phyloP scores from a whole-genome alignment of 2,329 filamentous ascomycete genomes.

The Cladobotryum protrusum region DNA sequence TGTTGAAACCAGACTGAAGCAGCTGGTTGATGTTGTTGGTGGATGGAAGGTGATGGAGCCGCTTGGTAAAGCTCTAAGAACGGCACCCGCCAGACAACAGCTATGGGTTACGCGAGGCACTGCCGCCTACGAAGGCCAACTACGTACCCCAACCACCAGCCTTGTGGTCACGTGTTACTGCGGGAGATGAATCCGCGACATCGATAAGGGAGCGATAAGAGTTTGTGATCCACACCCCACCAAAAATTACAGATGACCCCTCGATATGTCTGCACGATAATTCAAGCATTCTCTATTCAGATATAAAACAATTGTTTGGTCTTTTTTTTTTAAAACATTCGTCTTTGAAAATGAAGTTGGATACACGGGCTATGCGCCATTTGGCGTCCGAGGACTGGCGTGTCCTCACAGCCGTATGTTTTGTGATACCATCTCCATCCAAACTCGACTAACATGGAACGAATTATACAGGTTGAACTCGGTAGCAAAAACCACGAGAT shows the following conservation, averaged over 20 bases:
- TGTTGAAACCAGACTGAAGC: constrained; percentile 16
- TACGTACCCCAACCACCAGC: constrained; percentile 18
- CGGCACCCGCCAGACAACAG: constrained; percentile 19
- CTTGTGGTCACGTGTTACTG: constrained; percentile 27
- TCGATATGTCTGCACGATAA: not conserved
- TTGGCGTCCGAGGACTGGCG: constrained; percentile 90
- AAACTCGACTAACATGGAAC: not conserved
- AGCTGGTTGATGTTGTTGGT: constrained; percentile 20
- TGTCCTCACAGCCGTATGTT: constrained; percentile 78
- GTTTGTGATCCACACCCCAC: constrained; percentile 23
- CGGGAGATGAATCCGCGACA: constrained; percentile 14
- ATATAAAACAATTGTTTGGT: no score
- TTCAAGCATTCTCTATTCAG: no score
- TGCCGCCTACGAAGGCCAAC: constrained; percentile 33
- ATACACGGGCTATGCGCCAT: constrained; percentile 89
- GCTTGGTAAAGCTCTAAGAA: constrained; percentile 31
- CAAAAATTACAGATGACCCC: constrained; percentile 12
- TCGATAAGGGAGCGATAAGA: constrained; percentile 23
- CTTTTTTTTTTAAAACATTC: no score
- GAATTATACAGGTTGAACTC: constrained; percentile 67
- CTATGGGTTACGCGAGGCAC: constrained; percentile 41
- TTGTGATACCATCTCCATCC: not conserved
- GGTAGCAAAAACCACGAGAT: constrained; percentile 96
- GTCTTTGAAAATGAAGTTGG: constrained; percentile 71
- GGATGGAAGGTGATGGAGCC: constrained; percentile 33